phyloP scores from a whole-genome alignment of 2,329 filamentous ascomycete genomes.

The Talaromyces sp. region DNA sequence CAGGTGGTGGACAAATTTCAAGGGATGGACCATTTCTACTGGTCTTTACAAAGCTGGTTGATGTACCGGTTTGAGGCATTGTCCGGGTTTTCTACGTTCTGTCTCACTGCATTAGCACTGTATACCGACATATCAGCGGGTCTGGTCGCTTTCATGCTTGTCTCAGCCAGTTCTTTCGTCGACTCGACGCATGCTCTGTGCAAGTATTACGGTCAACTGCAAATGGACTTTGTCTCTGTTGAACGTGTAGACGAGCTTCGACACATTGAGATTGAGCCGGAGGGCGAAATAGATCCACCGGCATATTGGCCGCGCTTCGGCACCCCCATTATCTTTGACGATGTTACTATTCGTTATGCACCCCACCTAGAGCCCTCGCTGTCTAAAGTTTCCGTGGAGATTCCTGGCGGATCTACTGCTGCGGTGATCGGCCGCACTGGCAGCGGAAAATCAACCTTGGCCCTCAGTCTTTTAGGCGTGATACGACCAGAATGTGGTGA shows the following conservation, averaged over 20 bases:
- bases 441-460: constrained; percentile 77
- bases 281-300: constrained; percentile 63
- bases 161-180: constrained; percentile 62
- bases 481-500: constrained; percentile 49
- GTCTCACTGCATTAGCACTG: constrained; percentile 68
- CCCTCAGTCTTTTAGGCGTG: constrained; percentile 55
- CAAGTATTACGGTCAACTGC: constrained; percentile 73
- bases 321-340: constrained; percentile 69
- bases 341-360: constrained; percentile 75
- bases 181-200: constrained; percentile 68
- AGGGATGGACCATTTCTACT: constrained; percentile 95
- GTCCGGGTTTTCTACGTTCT: constrained; percentile 68
- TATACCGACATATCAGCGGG: constrained; percentile 71
- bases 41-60: constrained; percentile 81
- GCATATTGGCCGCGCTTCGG: constrained; percentile 69
- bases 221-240: constrained; percentile 89
- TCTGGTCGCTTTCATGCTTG: constrained; percentile 76
- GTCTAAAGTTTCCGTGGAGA: constrained; percentile 62
- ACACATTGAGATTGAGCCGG: constrained; percentile 68
- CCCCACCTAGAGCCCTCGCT: constrained; percentile 71
- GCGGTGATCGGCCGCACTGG: constrained; percentile 75
- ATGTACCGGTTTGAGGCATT: constrained; percentile 71
- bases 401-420: constrained; percentile 72
- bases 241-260: constrained; percentile 80
- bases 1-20: constrained; percentile 81